Conservation (phyloP, 306 rosid genomes). For the Cucurbita moschata region DNA sequence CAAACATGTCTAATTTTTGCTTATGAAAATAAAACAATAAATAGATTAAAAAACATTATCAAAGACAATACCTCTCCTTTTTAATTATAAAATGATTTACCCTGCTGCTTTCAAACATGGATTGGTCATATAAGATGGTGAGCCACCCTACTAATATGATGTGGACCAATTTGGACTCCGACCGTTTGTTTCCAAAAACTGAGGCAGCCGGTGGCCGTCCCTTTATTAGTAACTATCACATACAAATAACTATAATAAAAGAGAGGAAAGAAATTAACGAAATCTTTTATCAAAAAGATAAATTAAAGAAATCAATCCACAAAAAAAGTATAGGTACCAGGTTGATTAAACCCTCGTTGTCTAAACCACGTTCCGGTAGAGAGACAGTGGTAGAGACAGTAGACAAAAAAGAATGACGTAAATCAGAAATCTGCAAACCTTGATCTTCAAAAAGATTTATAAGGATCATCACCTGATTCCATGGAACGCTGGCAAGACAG, state of each 20-base stretch:
- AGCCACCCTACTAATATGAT: too few relatives aligned
- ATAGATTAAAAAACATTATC: not conserved
- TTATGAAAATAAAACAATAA: not conserved
- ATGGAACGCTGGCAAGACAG: slow-evolving; percentile 79
- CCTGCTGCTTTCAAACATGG: not conserved
- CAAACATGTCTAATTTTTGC: not conserved
- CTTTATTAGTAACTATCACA: not conserved
- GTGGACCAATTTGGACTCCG: too few relatives aligned
- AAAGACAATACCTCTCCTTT: not conserved
- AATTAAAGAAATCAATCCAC: not conserved
- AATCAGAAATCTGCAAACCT: slow-evolving; percentile 4
- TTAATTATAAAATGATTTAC: not conserved
- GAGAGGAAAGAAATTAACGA: not conserved
- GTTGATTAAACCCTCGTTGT: not conserved
- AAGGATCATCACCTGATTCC: slow-evolving; percentile 40
- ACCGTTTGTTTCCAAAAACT: not conserved
- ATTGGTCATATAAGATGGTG: not conserved
- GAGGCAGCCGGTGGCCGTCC: not conserved
- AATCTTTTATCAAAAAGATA: too few relatives aligned
- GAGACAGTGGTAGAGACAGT: not conserved
- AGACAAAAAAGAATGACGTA: not conserved
- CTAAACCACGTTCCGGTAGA: not conserved
- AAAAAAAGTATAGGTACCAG: not conserved
- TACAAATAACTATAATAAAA: not conserved
- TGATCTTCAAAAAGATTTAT: not conserved